These are phyloP conservation scores for Xylaria palmicola DNA, from an alignment of 495 filamentous ascomycete species.

Conservation along the genomic window DNA sequence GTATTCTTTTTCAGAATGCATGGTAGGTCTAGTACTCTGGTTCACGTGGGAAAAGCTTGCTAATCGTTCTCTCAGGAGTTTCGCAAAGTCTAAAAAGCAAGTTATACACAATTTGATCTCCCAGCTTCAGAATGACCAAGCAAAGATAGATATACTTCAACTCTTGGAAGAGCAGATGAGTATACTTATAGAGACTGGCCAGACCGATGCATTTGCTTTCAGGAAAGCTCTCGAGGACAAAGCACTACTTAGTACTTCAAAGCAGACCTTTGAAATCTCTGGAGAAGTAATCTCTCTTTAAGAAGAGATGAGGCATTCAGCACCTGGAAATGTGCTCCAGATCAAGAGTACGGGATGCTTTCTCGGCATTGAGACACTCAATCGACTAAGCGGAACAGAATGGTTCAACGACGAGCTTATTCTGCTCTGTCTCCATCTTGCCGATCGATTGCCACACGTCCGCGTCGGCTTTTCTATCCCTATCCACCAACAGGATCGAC, in stretches of 20 bases:
- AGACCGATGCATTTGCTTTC: background rate
- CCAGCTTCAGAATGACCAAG: no score
- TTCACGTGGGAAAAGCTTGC: no score
- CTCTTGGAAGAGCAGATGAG: background rate
- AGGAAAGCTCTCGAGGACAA: background rate
- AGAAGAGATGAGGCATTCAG: background rate
- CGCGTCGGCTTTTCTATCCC: constrained; percentile 1
- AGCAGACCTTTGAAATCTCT: background rate
- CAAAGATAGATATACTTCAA: no score
- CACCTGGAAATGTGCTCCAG: background rate
- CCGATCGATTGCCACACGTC: background rate
- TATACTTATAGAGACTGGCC: background rate
- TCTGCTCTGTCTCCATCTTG: background rate
- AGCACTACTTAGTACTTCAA: background rate
- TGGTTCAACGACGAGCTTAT: constrained; percentile 2
- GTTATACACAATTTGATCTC: no score
- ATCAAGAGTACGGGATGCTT: background rate
- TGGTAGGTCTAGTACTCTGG: no score
- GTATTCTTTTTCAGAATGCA: no score
- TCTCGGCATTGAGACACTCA: background rate
- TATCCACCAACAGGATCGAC: background rate
- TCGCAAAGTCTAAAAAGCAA: no score
- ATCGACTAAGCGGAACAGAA: background rate
- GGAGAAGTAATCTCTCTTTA: background rate
- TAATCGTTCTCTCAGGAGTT: no score